Evolutionary conservation across 257 asterid genomes (phyloP), one percentile per base, ranked within the genome.

Genomic region (Perilla frutescens): DNA sequence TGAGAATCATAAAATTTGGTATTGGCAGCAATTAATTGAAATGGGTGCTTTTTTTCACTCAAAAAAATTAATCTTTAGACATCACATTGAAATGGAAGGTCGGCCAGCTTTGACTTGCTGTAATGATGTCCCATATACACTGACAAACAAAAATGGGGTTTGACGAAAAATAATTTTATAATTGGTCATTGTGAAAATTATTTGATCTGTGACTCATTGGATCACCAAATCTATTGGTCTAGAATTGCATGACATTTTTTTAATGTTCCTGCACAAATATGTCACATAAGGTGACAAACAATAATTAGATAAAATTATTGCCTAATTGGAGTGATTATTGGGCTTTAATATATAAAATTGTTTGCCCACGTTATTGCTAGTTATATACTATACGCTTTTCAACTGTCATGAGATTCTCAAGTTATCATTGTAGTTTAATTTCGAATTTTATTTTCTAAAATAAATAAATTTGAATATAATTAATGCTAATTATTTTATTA

Each of bases 41-140:
- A 50, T 83, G 73, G 75, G 45, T 62, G 15, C 74, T 32, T 60
- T 34, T 34, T 72, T 39, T 64, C 58, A 47, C 74, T 57, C 26
- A 6, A 13, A 1, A 62, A 70, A 14, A 20, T 20, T 34, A 34
- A 82, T 67, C 75, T 80, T 63, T 57, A 86, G 76, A 76, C 78
- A 51, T 74, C 44, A 45, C 76, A 55, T 77, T 66, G 40, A 77
- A 77, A 73, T 66, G 81, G 76, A 87, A 78, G 87, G 84, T 81
- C 48, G 81, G 82, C 89, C 85, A 53, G 62, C 57, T 73, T 87
- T 84, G 90, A 85, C 88, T 72, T 87, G 43, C 45, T 74, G 80
- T 55, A 70, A 78, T 80, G 68, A 77, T 82, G 76, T 66, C 47
- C 80, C 81, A 80, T 71, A 80, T 71, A 39, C 73, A 79, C 63